Base-by-base conservation (phyloP, 768 basidiomycete species). In the Suillus subluteus region DNA sequence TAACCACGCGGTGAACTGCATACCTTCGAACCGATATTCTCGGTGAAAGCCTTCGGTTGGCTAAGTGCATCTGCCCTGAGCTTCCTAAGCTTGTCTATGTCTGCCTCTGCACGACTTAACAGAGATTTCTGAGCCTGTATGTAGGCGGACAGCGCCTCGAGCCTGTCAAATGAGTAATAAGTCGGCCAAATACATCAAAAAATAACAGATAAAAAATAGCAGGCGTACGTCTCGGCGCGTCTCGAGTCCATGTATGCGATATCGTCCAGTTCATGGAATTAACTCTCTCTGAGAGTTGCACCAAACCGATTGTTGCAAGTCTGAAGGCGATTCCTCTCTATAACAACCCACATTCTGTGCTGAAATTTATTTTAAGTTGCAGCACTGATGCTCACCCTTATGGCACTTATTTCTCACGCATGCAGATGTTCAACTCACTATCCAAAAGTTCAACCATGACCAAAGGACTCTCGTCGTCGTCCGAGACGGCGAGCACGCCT, bases 91-190 rank as follows among this genome's bases (percentile, higher is more conserved):
- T 82, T 78, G 62, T 83, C 83, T 73, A 93, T 85, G 78, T 92
- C 91, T 69, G 82, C 77, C 68, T 86, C 84, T 37, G 89, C 89
- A 40, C 84, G 84, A 59, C 82, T 81, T 48, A 93, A 84, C 41
- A 91, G 70, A 23, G 80, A 73, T 74, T 78, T 85, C 77, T 93
- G 91, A 50, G 84, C 79, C 64, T 84, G 81, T 68, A 93, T 84
- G 77, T 88, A 93, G 58, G 79, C 79, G 71, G 87, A 84, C 70
- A 93, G 88, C 81, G 88, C 89, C 76, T 89, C 83, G 50, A 77
- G 76, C 69, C 76, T 77, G 56, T 52, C 6, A 26, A 32, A 58
- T 21, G 32, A 59, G 52, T 5, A 35, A 26, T 6, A 15, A 37
- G 62, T 68, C 59, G 72, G 70, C 46, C 9, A 8, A 32, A 26